A percentile compares a stretch with the other conserved stretches of the same genome.
phyloP scores from a whole-genome alignment of 2,329 filamentous ascomycete genomes.

The Chrysosporium queenslandicum region DNA sequence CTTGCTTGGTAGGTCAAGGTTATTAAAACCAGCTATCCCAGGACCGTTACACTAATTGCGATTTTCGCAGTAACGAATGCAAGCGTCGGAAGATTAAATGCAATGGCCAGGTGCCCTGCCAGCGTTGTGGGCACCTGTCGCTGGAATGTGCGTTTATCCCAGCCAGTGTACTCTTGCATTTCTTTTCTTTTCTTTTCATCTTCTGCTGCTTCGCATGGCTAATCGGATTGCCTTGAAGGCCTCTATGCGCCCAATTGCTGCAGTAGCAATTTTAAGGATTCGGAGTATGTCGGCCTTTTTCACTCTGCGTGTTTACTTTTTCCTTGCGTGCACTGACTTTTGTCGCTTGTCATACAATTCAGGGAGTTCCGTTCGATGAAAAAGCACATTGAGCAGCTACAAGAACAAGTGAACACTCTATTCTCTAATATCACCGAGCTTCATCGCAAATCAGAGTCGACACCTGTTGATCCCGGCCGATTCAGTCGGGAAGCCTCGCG shows the following conservation, averaged over 20 bases:
- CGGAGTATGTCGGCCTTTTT: slow-evolving; percentile 46
- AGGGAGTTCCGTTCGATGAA: slow-evolving; percentile 75
- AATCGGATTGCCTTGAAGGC: slow-evolving; percentile 26
- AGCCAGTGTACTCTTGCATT: slow-evolving; percentile 2
- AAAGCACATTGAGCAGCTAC: slow-evolving; percentile 60
- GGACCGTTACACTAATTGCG: background rate
- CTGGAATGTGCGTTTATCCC: slow-evolving; percentile 43
- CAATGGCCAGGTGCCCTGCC: slow-evolving; percentile 56
- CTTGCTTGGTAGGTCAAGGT: slow-evolving; percentile 49
- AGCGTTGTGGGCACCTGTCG: slow-evolving; percentile 54
- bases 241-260: slow-evolving; percentile 59
- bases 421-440: slow-evolving; percentile 62
- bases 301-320: background rate
- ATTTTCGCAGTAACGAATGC: slow-evolving; percentile 47
- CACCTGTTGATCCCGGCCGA: slow-evolving; percentile 25
- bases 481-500: slow-evolving; percentile 35
- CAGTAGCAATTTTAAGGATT: slow-evolving; percentile 75
- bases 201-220: background rate
- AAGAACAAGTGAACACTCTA: slow-evolving; percentile 74
- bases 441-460: slow-evolving; percentile 40
- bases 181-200: background rate
- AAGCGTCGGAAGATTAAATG: slow-evolving; percentile 59
- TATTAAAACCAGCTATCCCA: background rate
- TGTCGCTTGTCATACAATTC: background rate
- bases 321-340: background rate